A percentile compares a stretch with the other conserved stretches of the same genome.
Conservation (phyloP, 2,329 filamentous ascomycete species). For the Hypoxylon sp. region DNA sequence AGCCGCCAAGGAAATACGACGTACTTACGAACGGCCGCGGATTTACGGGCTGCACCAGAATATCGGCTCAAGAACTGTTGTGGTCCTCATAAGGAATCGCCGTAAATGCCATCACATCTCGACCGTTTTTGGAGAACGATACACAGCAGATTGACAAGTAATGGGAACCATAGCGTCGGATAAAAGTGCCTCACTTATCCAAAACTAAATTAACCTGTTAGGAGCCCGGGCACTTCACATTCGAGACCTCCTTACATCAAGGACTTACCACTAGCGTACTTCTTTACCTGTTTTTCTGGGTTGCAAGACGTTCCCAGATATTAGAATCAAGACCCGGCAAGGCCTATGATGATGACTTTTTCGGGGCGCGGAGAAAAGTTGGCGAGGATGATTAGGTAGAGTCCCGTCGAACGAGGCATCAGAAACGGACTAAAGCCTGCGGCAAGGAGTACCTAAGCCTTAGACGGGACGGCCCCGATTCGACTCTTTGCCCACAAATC, state of each 20-base stretch:
- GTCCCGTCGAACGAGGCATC: background rate
- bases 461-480: background rate
- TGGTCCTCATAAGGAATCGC: background rate
- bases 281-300: background rate
- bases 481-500: conserved; percentile 1
- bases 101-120: background rate
- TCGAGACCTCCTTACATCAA: conserved; percentile 3
- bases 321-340: background rate
- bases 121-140: background rate
- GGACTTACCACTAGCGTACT: background rate
- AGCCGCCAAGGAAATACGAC: background rate
- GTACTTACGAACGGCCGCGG: conserved; percentile 18
- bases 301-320: background rate
- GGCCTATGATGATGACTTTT: background rate
- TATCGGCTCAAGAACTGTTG: background rate
- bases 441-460: background rate
- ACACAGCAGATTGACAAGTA: background rate
- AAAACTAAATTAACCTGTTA: background rate
- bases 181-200: background rate
- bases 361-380: background rate
- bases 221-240: conserved; percentile 3
- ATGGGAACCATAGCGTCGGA: background rate
- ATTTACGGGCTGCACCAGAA: conserved; percentile 3
- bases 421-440: background rate
- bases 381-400: conserved; percentile 3